A percentile compares a stretch with the other conserved stretches of the same genome.
Evolutionary conservation across 495 filamentous ascomycete species (phyloP).

Genomic region (Bathelium albidoporum): DNA sequence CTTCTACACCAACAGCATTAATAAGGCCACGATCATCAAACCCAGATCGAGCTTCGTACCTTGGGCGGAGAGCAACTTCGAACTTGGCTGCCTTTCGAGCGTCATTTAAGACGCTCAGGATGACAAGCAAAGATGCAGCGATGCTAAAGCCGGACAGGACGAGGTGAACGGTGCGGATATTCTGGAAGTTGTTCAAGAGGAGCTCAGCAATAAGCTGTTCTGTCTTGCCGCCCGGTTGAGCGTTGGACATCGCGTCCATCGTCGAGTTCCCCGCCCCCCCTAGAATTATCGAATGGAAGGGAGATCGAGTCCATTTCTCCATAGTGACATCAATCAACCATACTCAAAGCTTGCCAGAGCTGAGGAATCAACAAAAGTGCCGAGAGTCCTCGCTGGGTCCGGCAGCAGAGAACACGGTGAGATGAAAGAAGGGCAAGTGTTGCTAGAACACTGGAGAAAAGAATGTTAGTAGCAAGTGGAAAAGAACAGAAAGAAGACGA

Average conservation of each 20-base stretch:
- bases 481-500: background rate
- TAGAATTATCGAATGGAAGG: background rate
- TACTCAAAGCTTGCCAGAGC: constrained; percentile 6
- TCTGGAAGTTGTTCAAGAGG: background rate
- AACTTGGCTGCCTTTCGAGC: constrained; percentile 3
- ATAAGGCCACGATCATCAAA: no score
- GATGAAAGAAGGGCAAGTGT: constrained; percentile 3
- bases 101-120: background rate
- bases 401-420: constrained; percentile 4
- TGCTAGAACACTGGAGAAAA: constrained; percentile 2
- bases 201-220: background rate
- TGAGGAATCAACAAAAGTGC: constrained; percentile 3
- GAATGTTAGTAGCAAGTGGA: background rate
- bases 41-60: background rate
- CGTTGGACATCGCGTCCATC: background rate
- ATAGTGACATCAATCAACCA: constrained; percentile 4
- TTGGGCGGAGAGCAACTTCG: background rate
- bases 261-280: background rate
- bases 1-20: background rate
- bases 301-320: constrained; percentile 1
- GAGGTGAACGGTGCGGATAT: background rate
- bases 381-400: constrained; percentile 1
- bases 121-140: background rate
- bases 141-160: background rate
- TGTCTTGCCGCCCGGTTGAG: background rate